These are phyloP conservation scores for Rhytidiadelphus loreus DNA, from an alignment of 225 moss, liverwort and hornwort species.

Conservation along the genomic window DNA sequence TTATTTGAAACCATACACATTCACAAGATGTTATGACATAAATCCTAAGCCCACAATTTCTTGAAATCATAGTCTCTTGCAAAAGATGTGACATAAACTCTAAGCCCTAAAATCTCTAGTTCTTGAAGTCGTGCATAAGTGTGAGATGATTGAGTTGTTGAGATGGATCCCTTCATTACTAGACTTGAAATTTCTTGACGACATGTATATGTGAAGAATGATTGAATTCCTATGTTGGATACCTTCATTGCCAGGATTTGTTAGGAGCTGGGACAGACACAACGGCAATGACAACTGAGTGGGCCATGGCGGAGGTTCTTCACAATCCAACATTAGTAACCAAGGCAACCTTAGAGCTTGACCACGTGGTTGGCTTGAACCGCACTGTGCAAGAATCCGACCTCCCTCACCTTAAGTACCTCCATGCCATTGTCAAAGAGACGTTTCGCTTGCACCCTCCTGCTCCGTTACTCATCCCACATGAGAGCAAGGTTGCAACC, in stretches of 20 bases:
- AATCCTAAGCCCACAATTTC: accelerated
- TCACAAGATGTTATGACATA: background rate
- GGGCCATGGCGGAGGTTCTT: background rate
- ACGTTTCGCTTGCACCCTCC: background rate
- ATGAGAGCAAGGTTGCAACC: background rate
- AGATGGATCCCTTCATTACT: background rate
- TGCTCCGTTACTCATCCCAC: background rate
- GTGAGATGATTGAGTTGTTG: background rate
- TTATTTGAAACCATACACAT: background rate
- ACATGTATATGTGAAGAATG: accelerated
- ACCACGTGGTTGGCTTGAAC: background rate
- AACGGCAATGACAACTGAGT: background rate
- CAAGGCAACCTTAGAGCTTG: background rate
- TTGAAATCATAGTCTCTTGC: background rate
- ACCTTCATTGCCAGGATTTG: background rate
- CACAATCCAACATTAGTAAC: background rate
- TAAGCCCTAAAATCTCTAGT: no score
- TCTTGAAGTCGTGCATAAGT: background rate
- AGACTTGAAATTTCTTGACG: background rate
- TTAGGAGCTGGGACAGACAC: background rate
- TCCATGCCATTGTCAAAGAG: background rate
- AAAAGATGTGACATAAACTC: background rate
- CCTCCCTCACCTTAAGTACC: background rate
- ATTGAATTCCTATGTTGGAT: background rate
- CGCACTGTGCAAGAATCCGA: background rate